A percentile compares a stretch with the other conserved stretches of the same genome.
Evolutionary conservation across 371 early-diverging fungal genomes (phyloP).

Genomic region (Saksenaea vasiformis): DNA sequence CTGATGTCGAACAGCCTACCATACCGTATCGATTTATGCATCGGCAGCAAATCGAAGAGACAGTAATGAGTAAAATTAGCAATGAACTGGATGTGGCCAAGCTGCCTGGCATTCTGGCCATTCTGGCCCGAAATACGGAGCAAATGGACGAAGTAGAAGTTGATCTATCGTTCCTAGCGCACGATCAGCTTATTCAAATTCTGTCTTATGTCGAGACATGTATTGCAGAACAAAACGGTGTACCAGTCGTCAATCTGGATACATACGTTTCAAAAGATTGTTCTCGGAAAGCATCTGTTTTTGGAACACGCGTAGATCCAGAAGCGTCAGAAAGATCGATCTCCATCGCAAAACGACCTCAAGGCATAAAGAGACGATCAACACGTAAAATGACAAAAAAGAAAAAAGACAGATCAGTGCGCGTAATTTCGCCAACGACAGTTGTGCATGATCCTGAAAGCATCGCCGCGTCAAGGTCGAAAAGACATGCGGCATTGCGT

Average conservation of each 20-base stretch:
- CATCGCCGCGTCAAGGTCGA: conserved; percentile 14
- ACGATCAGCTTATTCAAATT: conserved; percentile 22
- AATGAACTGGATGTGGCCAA: conserved; percentile 25
- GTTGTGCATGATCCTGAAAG: conserved; percentile 7
- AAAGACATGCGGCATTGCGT: conserved; percentile 19
- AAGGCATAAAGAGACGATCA: neutral
- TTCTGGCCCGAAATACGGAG: conserved; percentile 15
- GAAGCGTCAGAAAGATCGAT: conserved; percentile 13
- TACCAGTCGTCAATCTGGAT: conserved; percentile 11
- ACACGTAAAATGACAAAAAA: neutral
- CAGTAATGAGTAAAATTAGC: conserved; percentile 28
- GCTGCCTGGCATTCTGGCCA: conserved; percentile 29
- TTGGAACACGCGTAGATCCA: too few relatives aligned
- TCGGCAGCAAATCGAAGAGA: conserved; percentile 25
- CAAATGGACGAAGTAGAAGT: conserved; percentile 32
- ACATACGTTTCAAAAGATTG: conserved; percentile 10
- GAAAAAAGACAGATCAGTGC: neutral
- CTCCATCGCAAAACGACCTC: conserved; percentile 12
- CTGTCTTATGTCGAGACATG: conserved; percentile 31
- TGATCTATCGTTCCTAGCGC: conserved; percentile 22
- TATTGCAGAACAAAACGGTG: conserved; percentile 24
- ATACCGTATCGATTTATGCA: conserved; percentile 9
- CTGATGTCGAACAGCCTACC: neutral
- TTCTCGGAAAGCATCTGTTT: too few relatives aligned
- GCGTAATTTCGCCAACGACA: neutral